Evolutionary conservation across 768 basidiomycete genomes (phyloP).

Genomic region (Sistotremastrum suecicum): DNA sequence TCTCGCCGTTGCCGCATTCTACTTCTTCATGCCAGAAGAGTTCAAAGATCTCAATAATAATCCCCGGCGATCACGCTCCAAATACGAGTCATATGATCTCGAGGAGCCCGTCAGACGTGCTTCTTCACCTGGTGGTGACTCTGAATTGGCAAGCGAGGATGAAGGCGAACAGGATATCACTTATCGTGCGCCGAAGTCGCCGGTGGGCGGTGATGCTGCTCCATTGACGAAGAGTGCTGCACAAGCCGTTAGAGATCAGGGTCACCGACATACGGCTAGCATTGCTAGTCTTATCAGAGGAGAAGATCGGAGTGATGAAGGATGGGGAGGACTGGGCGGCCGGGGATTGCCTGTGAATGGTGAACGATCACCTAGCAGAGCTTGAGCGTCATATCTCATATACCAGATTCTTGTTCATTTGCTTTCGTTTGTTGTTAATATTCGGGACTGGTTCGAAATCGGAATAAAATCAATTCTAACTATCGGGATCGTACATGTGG

Average conservation of each 20-base stretch:
- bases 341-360: no score
- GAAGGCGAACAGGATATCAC: conserved; percentile 57
- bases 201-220: conserved; percentile 20
- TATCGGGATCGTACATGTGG: no score
- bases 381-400: no score
- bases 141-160: conserved; percentile 19
- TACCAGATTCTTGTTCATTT: no score
- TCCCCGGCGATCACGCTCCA: conserved; percentile 29
- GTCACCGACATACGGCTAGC: conserved; percentile 69
- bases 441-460: no score
- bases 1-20: conserved; percentile 78
- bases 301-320: conserved; percentile 60
- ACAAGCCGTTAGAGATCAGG: conserved; percentile 15
- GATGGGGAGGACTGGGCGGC: no score
- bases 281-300: conserved; percentile 71
- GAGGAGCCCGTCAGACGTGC: conserved; percentile 34
- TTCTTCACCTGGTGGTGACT: conserved; percentile 8
- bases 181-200: conserved; percentile 32
- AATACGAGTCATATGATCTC: conserved; percentile 69
- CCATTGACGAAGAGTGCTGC: conserved; percentile 5
- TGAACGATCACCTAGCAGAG: no score
- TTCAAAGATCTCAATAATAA: conserved; percentile 43
- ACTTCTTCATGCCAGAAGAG: conserved; percentile 73
- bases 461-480: no score
- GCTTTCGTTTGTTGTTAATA: no score